Percentiles rank a stretch among this genome's conserved stretches.
Conservation (phyloP, 805 yeast species). For the Starmerella bombi region DNA sequence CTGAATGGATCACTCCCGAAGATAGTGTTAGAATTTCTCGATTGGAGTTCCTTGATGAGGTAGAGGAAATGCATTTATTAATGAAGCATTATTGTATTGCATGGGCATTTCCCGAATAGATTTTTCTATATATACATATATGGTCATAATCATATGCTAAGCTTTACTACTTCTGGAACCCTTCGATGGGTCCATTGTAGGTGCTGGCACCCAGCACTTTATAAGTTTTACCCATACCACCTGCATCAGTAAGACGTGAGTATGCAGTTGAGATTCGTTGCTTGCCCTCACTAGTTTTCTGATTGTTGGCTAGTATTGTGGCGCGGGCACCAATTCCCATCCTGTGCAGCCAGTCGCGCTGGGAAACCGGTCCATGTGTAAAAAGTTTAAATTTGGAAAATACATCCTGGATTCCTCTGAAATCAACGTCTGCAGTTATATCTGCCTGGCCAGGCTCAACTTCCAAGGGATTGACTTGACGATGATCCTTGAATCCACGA, state of each 20-base stretch:
- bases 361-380: constrained; percentile 50
- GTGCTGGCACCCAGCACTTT: constrained; percentile 47
- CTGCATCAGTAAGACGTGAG: constrained; percentile 47
- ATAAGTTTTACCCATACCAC: constrained; percentile 65
- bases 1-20: constrained; percentile 33
- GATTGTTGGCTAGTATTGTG: constrained; percentile 33
- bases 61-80: constrained; percentile 54
- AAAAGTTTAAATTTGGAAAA: constrained; percentile 27
- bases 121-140: not conserved
- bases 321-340: constrained; percentile 65
- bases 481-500: constrained; percentile 60
- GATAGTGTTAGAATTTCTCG: constrained; percentile 36
- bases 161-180: constrained; percentile 3
- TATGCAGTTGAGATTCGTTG: constrained; percentile 46
- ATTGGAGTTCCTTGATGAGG: constrained; percentile 59
- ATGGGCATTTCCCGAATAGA: constrained; percentile 24
- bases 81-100: constrained; percentile 47
- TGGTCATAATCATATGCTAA: too few relatives aligned
- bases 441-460: constrained; percentile 66
- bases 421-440: constrained; percentile 74
- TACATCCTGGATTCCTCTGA: constrained; percentile 38
- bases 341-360: constrained; percentile 65
- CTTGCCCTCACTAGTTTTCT: constrained; percentile 31
- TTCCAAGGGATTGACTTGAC: constrained; percentile 60
- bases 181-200: constrained; percentile 10